These are phyloP conservation scores for Haematococcus sp. DNA, from an alignment of 139 green algal species.

Conservation along the genomic window DNA sequence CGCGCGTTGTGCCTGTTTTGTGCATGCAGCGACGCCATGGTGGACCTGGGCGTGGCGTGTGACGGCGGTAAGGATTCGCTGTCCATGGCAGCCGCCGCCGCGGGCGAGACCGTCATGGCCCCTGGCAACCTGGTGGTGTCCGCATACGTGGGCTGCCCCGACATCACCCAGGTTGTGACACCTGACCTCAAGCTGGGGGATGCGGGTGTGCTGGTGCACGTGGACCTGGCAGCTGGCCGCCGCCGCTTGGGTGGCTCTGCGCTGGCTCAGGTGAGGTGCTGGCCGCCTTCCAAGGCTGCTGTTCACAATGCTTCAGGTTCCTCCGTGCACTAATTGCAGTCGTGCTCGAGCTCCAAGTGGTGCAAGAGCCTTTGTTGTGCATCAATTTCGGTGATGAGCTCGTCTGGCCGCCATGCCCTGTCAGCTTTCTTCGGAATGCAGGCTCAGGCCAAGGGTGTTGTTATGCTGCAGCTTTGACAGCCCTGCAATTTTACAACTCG, in stretches of 20 bases:
- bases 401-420: background rate
- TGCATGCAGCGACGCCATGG: conserved; percentile 70
- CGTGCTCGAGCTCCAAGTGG: too few relatives aligned
- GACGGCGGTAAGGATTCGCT: conserved; percentile 98
- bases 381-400: too few relatives aligned
- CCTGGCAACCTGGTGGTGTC: conserved; percentile 95
- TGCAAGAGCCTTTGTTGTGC: too few relatives aligned
- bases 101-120: conserved; percentile 88
- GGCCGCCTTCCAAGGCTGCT: too few relatives aligned
- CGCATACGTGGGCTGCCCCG: conserved; percentile 92
- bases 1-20: background rate
- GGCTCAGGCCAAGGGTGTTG: background rate
- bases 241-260: conserved; percentile 86
- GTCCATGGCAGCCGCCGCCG: conserved; percentile 91
- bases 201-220: conserved; percentile 73
- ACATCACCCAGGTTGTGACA: conserved; percentile 87
- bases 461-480: background rate
- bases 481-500: background rate
- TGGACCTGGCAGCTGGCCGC: conserved; percentile 77
- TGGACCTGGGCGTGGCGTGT: conserved; percentile 85
- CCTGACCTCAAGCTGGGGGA: conserved; percentile 77
- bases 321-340: too few relatives aligned
- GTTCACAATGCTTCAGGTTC: background rate
- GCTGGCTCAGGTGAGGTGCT: conserved; percentile 79
- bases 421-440: background rate